phyloP scores from a whole-genome alignment of 441 rosid genomes.

The Dalechampia spathulata region DNA sequence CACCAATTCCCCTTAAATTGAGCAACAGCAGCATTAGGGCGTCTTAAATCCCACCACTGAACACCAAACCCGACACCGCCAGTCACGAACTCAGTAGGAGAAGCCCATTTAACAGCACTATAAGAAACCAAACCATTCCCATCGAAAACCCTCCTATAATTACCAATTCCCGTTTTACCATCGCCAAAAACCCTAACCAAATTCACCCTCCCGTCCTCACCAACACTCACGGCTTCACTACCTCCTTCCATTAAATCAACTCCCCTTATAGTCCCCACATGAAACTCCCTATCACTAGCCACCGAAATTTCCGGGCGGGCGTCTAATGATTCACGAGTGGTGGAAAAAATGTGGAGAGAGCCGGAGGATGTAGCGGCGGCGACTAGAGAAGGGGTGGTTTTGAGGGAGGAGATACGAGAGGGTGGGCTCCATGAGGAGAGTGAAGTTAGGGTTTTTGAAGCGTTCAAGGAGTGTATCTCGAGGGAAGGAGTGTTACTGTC shows the following conservation, averaged over 20 bases:
- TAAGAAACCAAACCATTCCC: constrained; percentile 69
- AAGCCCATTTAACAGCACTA: constrained; percentile 79
- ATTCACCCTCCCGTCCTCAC: constrained; percentile 88
- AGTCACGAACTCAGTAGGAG: constrained; percentile 71
- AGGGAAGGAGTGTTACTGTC: constrained; percentile 41
- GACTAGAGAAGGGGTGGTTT: constrained; percentile 30
- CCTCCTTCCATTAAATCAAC: constrained; percentile 63
- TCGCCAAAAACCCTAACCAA: constrained; percentile 44
- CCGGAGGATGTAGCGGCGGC: constrained; percentile 55
- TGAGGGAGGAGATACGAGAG: constrained; percentile 61
- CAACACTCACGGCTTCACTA: constrained; percentile 60
- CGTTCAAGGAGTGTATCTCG: constrained; percentile 43
- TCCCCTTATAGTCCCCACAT: constrained; percentile 47
- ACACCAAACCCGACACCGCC: constrained; percentile 81
- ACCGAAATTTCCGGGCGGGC: constrained; percentile 26
- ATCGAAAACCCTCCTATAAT: constrained; percentile 48
- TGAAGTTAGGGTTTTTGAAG: constrained; percentile 19
- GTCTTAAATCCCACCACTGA: constrained; percentile 91
- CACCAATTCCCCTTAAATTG: constrained; percentile 77
- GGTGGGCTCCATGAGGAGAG: constrained; percentile 53
- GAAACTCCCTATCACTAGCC: constrained; percentile 33
- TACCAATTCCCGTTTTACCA: constrained; percentile 18
- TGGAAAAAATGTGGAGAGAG: constrained; percentile 48
- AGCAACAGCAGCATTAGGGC: constrained; percentile 55
- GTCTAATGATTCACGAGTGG: constrained; percentile 5